Conservation (phyloP, 2,329 filamentous ascomycete species). For the Neonectria neomacrospora region DNA sequence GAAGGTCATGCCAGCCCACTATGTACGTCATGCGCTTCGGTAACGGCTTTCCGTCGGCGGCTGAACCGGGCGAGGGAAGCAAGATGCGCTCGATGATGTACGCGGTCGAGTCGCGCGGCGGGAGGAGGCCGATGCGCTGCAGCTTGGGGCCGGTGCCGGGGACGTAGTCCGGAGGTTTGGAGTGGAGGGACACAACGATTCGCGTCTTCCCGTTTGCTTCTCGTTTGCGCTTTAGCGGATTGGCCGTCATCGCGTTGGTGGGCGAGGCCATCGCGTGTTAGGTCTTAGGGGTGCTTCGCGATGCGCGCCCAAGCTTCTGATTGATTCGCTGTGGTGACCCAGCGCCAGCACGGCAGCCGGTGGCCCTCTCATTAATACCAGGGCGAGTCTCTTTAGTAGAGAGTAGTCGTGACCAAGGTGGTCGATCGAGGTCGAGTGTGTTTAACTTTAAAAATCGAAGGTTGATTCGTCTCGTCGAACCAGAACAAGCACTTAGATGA, state of each 20-base stretch:
- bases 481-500: background rate
- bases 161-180: constrained; percentile 50
- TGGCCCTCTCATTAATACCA: constrained; percentile 20
- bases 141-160: constrained; percentile 61
- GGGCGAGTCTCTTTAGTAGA: background rate
- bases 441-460: background rate
- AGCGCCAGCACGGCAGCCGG: constrained; percentile 21
- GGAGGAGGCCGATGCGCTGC: constrained; percentile 60
- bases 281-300: constrained; percentile 20
- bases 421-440: background rate
- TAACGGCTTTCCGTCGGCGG: constrained; percentile 49
- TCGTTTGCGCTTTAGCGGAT: constrained; percentile 31
- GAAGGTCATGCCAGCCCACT: constrained; percentile 65
- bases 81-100: constrained; percentile 67
- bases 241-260: constrained; percentile 15
- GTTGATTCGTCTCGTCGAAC: background rate
- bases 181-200: constrained; percentile 33
- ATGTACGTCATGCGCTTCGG: constrained; percentile 63
- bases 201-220: constrained; percentile 17
- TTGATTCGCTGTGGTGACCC: constrained; percentile 13
- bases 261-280: constrained; percentile 36
- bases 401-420: background rate
- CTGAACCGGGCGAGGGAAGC: constrained; percentile 51
- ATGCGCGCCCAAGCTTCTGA: constrained; percentile 19
- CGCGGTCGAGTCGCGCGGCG: constrained; percentile 62